Base-by-base conservation (phyloP, 331 rosid species). In the Telfairia occidentalis region DNA sequence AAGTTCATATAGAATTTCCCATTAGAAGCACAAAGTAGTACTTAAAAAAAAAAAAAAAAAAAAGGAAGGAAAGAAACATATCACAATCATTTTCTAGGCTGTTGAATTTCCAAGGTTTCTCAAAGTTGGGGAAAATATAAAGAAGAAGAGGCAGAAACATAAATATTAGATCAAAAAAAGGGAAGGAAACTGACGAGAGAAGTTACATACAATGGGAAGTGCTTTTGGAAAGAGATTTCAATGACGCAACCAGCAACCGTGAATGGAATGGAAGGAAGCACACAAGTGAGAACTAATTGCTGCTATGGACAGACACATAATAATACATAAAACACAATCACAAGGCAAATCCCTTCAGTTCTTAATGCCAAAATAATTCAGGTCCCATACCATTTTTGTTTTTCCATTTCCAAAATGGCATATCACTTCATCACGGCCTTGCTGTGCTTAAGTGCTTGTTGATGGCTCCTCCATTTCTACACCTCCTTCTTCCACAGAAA, bases 291-390 rank as follows among this genome's bases (percentile, higher is more conserved):
- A 24, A 71, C 57, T 49, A 71, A 43, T 59, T 42, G 75, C 10
- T 48, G 57, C 32, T 38, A 5, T 28, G 2, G 37, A 49, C 45
- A 88, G 80, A 28, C 59, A 53, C 28, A 83, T 83, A 89, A 81
- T 84, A 82, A 84, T 80, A 86, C 85, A 87, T 86, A 11, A 90
- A 84, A 83, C 5, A 84, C 74, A 86, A 85, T 77, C 59, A 71
- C 76, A 71, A 71, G 9, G 2, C 43, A 70, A 86, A 83, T 81
- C 79, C 29, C 84, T 87, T 83, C 75, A 76, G 71, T 88, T 16
- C 40, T 35, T 53, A 28, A 75, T 77, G 79, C 76, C 71, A 45
- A 78, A 83, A 77, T 79, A 86, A 54, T 72, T 86, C 71, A 84
- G 81, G 82, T 80, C 85, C 82, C 86, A 71, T 75, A 29, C 45